Evolutionary conservation across 1,284 basidiomycete genomes (phyloP), one percentile per base, ranked within the genome.

Genomic region (Ceratobasidium sp.): DNA sequence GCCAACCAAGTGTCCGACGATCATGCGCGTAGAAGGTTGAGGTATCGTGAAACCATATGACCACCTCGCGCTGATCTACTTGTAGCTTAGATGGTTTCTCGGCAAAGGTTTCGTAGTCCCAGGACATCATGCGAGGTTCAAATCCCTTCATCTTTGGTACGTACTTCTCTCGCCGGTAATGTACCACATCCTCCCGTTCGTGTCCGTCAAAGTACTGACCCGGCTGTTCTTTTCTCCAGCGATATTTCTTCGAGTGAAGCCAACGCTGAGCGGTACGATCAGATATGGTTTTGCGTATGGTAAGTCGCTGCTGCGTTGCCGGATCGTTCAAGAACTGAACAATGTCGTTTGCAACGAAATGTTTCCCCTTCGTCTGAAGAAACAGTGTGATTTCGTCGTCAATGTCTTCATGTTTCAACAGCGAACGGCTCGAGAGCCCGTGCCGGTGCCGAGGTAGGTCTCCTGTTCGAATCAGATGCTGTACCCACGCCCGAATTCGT

Each of bases 11-110:
- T 26, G 83, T 84, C 0, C 81, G 55, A 0, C 81, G 81, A 71
- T 88, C 86, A 81, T 86, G 84, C 23, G 82, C 84, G 82, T 85
- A 86, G 75, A 87, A 87, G 6, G 84, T 88, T 3, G 86, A 87
- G 79, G 87, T 83, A 80, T 76, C 61, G 26, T 76, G 60, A 5
- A 42, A 76, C 72, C 72, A 77, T 15, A 76, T 18, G 3, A 64
- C 26, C 1, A 67, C 23, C 86, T 83, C 63, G 87, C 26, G 39
- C 46, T 76, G 3, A 10, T 49, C 72, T 1, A 26, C 56, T 20
- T 20, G 42, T 1, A 73, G 58, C 6, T 49, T 12, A 6, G 64
- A n/a, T 15, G 15, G 42, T 1, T 3, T 15, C 10, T 42, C 39
- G 20, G 20, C 63, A 3, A 12, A 18, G n/a, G 40, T 46, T n/a